These are phyloP conservation scores for Thecaphora thlaspeos DNA, from an alignment of 1,284 basidiomycete genomes.

Conservation along the genomic window DNA sequence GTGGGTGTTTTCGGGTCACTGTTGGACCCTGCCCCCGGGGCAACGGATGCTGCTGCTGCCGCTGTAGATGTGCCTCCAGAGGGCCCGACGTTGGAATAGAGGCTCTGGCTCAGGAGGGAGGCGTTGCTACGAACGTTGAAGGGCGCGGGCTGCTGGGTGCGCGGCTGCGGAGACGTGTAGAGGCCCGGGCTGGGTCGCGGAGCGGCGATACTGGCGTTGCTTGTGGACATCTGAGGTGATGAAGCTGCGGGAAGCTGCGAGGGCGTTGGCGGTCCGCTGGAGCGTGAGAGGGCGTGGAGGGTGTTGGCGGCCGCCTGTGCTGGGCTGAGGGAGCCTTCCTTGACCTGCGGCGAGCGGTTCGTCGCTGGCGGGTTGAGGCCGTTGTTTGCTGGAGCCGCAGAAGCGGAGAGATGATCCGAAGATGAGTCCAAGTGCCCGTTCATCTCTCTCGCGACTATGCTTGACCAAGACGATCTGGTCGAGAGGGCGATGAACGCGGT, in stretches of 20 bases:
- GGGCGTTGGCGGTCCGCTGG: background rate
- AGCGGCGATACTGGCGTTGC: too few species aligned
- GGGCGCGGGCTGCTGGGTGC: background rate
- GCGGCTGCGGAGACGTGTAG: background rate
- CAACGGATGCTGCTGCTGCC: constrained; percentile 6
- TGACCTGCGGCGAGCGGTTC: too few species aligned
- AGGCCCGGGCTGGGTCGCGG: background rate
- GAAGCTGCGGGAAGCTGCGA: background rate
- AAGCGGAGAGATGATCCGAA: too few species aligned
- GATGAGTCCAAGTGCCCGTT: too few species aligned
- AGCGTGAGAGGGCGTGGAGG: background rate
- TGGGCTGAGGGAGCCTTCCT: background rate
- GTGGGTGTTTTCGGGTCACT: background rate
- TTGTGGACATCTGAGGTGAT: background rate
- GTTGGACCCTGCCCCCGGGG: background rate
- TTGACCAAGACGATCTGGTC: too few species aligned
- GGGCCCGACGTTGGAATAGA: constrained; percentile 16
- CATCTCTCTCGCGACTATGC: too few species aligned
- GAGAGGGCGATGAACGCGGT: too few species aligned
- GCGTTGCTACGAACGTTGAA: constrained; percentile 12
- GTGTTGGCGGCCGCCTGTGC: background rate
- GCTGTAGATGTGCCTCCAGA: constrained; percentile 2
- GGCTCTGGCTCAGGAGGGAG: constrained; percentile 21
- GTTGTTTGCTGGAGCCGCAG: too few species aligned
- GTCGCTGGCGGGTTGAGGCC: too few species aligned